phyloP scores from a whole-genome alignment of 768 basidiomycete species.

The Glaciozyma antarctica region DNA sequence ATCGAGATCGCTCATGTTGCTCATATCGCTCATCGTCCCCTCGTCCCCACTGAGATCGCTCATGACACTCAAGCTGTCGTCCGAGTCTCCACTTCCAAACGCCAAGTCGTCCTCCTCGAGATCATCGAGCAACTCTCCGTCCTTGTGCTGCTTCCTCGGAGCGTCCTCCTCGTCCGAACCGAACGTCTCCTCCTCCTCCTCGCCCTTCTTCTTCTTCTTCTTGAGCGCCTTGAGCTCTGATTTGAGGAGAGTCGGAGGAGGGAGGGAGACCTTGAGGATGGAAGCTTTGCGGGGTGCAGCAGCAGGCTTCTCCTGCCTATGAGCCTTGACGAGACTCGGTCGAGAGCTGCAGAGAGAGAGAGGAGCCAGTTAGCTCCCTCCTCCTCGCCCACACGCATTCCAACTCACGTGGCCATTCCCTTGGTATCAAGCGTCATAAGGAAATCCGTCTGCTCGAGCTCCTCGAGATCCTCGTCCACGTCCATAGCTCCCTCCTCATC shows the following conservation, averaged over 20 bases:
- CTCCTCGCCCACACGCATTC: not conserved
- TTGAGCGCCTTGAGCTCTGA: conserved; percentile 25
- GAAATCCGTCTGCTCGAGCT: not conserved
- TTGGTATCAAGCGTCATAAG: not conserved
- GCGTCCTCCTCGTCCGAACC: conserved; percentile 64
- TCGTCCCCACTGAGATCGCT: conserved; percentile 21
- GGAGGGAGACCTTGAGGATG: conserved; percentile 15
- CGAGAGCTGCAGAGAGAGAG: conserved; percentile 15
- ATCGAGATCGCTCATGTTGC: conserved; percentile 23
- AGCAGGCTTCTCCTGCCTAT: conserved; percentile 24
- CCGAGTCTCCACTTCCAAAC: conserved; percentile 47
- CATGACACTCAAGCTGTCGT: conserved; percentile 32
- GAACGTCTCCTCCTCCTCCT: conserved; percentile 41
- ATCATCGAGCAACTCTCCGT: conserved; percentile 59
- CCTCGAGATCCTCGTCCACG: conserved; percentile 37
- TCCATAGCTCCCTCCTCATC: conserved; percentile 48
- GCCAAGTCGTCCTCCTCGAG: conserved; percentile 53
- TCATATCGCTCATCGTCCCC: conserved; percentile 16
- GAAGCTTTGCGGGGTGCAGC: conserved; percentile 1
- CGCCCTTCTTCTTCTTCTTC: conserved; percentile 18
- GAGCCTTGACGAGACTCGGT: conserved; percentile 16
- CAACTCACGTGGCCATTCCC: not conserved
- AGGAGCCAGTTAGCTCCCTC: not conserved
- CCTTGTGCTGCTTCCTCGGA: conserved; percentile 44
- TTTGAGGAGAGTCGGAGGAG: conserved; percentile 18